Conservation (phyloP, 495 filamentous ascomycete species). For the Cercophora newfieldiana region DNA sequence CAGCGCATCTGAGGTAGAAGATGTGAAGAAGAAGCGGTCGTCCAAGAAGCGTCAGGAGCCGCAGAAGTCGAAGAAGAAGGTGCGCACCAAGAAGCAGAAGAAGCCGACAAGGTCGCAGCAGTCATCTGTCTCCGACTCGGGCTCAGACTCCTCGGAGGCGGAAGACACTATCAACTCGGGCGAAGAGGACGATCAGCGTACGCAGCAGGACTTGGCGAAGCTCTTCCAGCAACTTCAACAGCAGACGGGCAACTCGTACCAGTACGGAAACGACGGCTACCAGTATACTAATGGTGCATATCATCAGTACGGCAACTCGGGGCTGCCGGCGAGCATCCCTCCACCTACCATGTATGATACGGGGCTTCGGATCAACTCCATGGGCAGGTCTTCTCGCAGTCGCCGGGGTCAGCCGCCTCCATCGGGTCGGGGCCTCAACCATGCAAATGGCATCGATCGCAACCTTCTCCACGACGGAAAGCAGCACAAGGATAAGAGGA, state of each 20-base stretch:
- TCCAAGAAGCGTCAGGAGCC: slow-evolving; percentile 43
- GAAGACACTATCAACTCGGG: slow-evolving; percentile 26
- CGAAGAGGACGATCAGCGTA: slow-evolving; percentile 17
- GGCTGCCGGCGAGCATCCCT: slow-evolving; percentile 5
- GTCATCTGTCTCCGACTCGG: slow-evolving; percentile 38
- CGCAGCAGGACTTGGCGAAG: slow-evolving; percentile 25
- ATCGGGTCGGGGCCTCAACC: slow-evolving; percentile 15
- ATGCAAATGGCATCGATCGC: slow-evolving; percentile 20
- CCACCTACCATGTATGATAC: slow-evolving; percentile 9
- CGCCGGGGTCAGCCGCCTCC: slow-evolving; percentile 12
- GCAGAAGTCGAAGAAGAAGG: slow-evolving; percentile 43
- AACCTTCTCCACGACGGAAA: slow-evolving; percentile 38
- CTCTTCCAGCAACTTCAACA: slow-evolving; percentile 32
- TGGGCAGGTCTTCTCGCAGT: neutral
- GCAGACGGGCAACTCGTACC: slow-evolving; percentile 27
- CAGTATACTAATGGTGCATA: slow-evolving; percentile 10
- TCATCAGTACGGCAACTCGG: slow-evolving; percentile 11
- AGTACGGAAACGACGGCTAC: slow-evolving; percentile 17
- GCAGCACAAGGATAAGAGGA: slow-evolving; percentile 53
- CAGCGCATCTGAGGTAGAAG: slow-evolving; percentile 33
- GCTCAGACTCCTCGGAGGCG: slow-evolving; percentile 34
- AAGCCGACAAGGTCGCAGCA: slow-evolving; percentile 20
- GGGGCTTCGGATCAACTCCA: slow-evolving; percentile 4
- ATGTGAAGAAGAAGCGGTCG: slow-evolving; percentile 42
- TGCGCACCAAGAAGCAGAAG: slow-evolving; percentile 29